These are phyloP conservation scores for Phalaenopsis aphrodite DNA, from an alignment of 106 monocot genomes.

Conservation along the genomic window DNA sequence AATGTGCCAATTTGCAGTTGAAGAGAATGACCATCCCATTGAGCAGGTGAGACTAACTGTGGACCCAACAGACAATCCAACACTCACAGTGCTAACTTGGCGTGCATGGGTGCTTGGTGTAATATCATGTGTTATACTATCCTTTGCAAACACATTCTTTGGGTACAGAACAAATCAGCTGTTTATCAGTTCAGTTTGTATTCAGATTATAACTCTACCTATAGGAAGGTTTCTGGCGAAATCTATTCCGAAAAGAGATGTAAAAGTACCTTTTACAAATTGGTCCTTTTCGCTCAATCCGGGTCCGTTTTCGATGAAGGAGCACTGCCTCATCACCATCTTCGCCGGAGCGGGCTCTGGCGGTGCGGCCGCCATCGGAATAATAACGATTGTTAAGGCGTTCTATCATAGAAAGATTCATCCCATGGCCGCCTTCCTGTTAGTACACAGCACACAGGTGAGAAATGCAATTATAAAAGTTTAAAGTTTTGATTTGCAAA, in stretches of 20 bases:
- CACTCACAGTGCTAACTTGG: conserved; percentile 12
- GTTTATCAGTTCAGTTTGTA: conserved; percentile 7
- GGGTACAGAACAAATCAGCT: conserved; percentile 9
- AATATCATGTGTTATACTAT: conserved; percentile 8
- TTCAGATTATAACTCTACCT: conserved; percentile 15
- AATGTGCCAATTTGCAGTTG: neutral
- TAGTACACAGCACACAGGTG: conserved; percentile 33
- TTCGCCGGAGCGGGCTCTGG: conserved; percentile 21
- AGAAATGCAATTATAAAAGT: neutral
- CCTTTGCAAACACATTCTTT: conserved; percentile 16
- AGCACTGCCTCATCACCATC: conserved; percentile 43
- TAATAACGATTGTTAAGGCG: conserved; percentile 39
- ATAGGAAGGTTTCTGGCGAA: conserved; percentile 19
- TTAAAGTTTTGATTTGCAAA: neutral
- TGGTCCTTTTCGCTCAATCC: conserved; percentile 54
- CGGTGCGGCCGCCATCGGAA: conserved; percentile 15
- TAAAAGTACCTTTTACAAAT: conserved; percentile 19
- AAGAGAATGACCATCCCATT: conserved; percentile 18
- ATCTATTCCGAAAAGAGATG: neutral
- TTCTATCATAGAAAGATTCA: conserved; percentile 30
- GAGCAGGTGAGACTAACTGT: conserved; percentile 22
- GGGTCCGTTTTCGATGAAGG: conserved; percentile 40
- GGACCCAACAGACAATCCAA: conserved; percentile 15
- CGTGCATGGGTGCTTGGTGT: conserved; percentile 17
- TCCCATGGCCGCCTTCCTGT: conserved; percentile 26